Evolutionary conservation across 2,329 filamentous ascomycete genomes (phyloP).

Genomic region (Pyricularia sp.): DNA sequence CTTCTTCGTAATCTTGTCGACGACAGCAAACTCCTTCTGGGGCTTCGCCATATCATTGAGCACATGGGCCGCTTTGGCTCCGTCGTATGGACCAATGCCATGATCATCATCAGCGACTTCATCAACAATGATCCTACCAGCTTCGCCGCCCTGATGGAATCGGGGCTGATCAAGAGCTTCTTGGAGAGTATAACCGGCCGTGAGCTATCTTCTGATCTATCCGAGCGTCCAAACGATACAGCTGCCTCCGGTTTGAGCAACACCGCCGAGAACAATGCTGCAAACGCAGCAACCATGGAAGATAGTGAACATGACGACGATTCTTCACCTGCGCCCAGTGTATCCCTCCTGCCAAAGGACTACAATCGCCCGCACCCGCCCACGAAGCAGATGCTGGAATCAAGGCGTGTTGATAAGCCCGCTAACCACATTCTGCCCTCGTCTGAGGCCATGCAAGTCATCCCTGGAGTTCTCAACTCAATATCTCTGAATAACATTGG

Average conservation of each 20-base stretch:
- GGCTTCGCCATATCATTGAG: constrained; percentile 72
- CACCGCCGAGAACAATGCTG: constrained; percentile 11
- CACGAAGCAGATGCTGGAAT: constrained; percentile 36
- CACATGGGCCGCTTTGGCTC: constrained; percentile 77
- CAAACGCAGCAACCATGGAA: neutral
- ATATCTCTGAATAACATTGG: constrained; percentile 87
- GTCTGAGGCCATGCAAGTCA: constrained; percentile 75
- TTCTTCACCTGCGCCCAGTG: constrained; percentile 28
- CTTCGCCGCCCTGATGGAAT: constrained; percentile 91
- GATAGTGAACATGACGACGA: constrained; percentile 21
- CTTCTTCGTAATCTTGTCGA: constrained; percentile 89
- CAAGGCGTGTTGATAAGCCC: constrained; percentile 31
- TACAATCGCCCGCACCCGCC: constrained; percentile 43
- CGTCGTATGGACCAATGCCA: constrained; percentile 90
- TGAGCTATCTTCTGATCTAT: constrained; percentile 27
- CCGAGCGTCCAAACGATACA: constrained; percentile 8
- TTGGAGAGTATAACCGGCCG: constrained; percentile 68
- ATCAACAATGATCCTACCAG: constrained; percentile 99
- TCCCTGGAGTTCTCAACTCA: constrained; percentile 83
- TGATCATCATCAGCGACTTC: constrained; percentile 87
- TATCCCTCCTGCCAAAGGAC: constrained; percentile 25
- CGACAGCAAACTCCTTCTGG: constrained; percentile 72
- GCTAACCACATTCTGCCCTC: constrained; percentile 77
- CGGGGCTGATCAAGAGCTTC: constrained; percentile 78
- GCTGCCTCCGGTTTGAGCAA: constrained; percentile 15